Evolutionary conservation across 768 basidiomycete genomes (phyloP).

Genomic region (Lentinula sp.): DNA sequence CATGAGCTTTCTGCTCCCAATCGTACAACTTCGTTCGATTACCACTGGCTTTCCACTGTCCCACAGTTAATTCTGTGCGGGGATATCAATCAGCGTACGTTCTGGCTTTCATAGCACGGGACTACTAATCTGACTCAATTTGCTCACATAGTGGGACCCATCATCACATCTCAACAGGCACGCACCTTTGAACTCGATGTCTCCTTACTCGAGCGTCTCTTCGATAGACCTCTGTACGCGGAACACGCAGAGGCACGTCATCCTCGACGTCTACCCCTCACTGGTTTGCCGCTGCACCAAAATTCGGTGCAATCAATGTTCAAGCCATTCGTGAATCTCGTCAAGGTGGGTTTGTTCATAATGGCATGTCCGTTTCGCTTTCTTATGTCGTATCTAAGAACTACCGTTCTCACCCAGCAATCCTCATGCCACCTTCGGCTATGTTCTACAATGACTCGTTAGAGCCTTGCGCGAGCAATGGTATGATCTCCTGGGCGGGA

Average conservation of each 20-base stretch:
- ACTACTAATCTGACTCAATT: not conserved
- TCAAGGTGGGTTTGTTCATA: conserved; percentile 29
- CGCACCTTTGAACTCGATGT: conserved; percentile 39
- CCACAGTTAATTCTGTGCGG: conserved; percentile 49
- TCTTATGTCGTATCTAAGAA: conserved; percentile 22
- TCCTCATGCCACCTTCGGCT: conserved; percentile 48
- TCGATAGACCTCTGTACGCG: conserved; percentile 35
- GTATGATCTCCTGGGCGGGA: conserved; percentile 33
- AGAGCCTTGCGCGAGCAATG: conserved; percentile 39
- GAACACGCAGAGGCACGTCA: conserved; percentile 15
- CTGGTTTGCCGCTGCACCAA: not conserved
- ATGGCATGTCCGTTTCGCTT: not conserved
- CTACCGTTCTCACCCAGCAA: conserved; percentile 46
- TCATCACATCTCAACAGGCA: conserved; percentile 38
- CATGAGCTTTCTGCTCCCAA: conserved; percentile 12
- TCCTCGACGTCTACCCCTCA: not conserved
- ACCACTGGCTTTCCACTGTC: conserved; percentile 14
- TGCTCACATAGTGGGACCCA: conserved; percentile 36
- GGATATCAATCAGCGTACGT: conserved; percentile 43
- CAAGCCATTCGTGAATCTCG: conserved; percentile 33
- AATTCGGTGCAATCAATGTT: not conserved
- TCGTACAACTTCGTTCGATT: not conserved
- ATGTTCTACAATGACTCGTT: conserved; percentile 48
- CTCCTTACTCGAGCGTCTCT: conserved; percentile 43
- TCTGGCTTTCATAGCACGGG: not conserved